These are phyloP conservation scores for Solanum ossicruentum DNA, from an alignment of 257 asterid genomes.

Conservation along the genomic window DNA sequence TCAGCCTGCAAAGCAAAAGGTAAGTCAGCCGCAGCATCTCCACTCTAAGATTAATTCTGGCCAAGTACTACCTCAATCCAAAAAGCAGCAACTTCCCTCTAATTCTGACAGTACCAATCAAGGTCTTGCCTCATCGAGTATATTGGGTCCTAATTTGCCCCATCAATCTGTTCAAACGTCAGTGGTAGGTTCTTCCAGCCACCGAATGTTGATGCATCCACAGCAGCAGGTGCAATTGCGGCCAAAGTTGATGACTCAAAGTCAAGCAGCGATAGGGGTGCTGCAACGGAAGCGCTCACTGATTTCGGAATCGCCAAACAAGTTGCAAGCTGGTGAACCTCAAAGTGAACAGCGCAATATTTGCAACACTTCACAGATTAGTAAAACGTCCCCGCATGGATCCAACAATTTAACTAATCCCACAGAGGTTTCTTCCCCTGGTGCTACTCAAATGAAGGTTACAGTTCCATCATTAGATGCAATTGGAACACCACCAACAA, in stretches of 20 bases:
- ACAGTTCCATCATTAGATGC: slow-evolving; percentile 37
- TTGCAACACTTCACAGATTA: slow-evolving; percentile 29
- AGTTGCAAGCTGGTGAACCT: slow-evolving; percentile 31
- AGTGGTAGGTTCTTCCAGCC: slow-evolving; percentile 31
- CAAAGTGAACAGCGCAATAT: slow-evolving; percentile 32
- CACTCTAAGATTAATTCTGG: slow-evolving; percentile 42
- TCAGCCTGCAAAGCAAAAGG: slow-evolving; percentile 33
- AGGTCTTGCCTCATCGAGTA: slow-evolving; percentile 31
- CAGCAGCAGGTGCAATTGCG: slow-evolving; percentile 26
- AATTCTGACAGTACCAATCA: slow-evolving; percentile 40
- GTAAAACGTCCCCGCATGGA: slow-evolving; percentile 17
- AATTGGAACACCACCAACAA: slow-evolving; percentile 23
- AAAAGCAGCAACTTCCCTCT: slow-evolving; percentile 32
- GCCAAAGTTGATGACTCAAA: slow-evolving; percentile 47
- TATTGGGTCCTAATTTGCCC: slow-evolving; percentile 28
- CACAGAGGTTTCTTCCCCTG: slow-evolving; percentile 21
- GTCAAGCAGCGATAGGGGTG: slow-evolving; percentile 33
- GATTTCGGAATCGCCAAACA: slow-evolving; percentile 22
- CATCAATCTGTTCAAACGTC: slow-evolving; percentile 34
- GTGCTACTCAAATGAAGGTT: slow-evolving; percentile 32
- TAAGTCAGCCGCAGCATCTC: slow-evolving; percentile 33
- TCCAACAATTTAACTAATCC: slow-evolving; percentile 21
- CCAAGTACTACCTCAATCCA: slow-evolving; percentile 25
- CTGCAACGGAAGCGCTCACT: slow-evolving; percentile 32
- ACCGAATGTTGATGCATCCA: slow-evolving; percentile 10